Base-by-base conservation (phyloP, 345 rosid genomes). In the Hibiscus trionum region DNA sequence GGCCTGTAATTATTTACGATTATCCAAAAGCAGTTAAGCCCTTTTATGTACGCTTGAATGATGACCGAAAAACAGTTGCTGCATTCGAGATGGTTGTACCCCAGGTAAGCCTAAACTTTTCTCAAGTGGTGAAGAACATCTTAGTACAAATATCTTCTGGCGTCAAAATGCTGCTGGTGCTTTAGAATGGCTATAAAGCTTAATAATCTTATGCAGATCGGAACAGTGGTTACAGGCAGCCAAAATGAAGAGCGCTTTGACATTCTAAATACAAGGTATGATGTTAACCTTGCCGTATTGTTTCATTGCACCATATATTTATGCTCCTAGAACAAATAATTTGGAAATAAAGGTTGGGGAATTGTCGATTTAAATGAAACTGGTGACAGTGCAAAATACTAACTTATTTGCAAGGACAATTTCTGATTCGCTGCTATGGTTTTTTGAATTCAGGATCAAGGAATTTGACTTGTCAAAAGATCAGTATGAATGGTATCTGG, bases 81-180 rank as follows among this genome's bases (percentile, higher is more conserved):
- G 91, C 98, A 72, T 94, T 94, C 70, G 98, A 94, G 64, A 71
- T 94, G 87, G 87, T 90, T 56, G 75, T 91, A n/a, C 97, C 97
- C 19, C 82, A 81, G 95, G 98, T 90, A 77, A 74, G 44, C 10
- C 10, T 39, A 7, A 39, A 39, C 2, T 39, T 39, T 39, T 39
- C 44, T 39, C 1, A 39, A 39, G 10, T 39, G 44, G 10, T 39
- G 44, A 39, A 39, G 44, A 39, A 39, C 44, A 39, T 39, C 44
- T 39, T 7, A 39, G 8, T 39, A 39, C 44, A 39, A 39, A 39
- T 39, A 75, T 66, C 70, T 47, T 66, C 57, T 1, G 70, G 24
- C 39, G 16, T 56, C 21, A 33, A 64, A 79, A 19, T 14, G 10
- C 8, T 55, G 7, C 10, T 61, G 64, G 7, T 56, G 56, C 55